Evolutionary conservation across 2,329 filamentous ascomycete genomes (phyloP).

Genomic region (Ploettnerulaceae sp.): DNA sequence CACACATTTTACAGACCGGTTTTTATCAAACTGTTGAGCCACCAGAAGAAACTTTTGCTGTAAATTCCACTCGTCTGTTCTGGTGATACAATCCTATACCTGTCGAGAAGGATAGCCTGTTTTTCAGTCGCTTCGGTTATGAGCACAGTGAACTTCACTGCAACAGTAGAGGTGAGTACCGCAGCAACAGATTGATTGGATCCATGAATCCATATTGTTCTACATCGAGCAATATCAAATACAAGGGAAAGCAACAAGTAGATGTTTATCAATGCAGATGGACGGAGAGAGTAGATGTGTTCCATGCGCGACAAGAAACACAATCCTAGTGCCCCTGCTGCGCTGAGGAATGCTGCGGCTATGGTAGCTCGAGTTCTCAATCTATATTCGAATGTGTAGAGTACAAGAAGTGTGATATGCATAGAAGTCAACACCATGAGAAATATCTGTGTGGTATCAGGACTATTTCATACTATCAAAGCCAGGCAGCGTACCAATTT

Average conservation of each 20-base stretch:
- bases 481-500: slow-evolving; percentile 26
- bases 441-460: too few relatives aligned
- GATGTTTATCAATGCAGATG: slow-evolving; percentile 24
- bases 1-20: too few relatives aligned
- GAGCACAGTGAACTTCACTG: slow-evolving; percentile 34
- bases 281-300: slow-evolving; percentile 25
- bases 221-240: slow-evolving; percentile 25
- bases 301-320: slow-evolving; percentile 25
- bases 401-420: slow-evolving; percentile 18
- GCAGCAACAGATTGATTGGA: slow-evolving; percentile 30
- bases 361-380: slow-evolving; percentile 19
- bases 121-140: slow-evolving; percentile 39
- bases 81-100: slow-evolving; percentile 33
- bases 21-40: slow-evolving; percentile 37
- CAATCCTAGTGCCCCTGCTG: slow-evolving; percentile 21
- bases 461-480: too few relatives aligned
- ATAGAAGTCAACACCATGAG: slow-evolving; percentile 22
- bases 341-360: slow-evolving; percentile 18
- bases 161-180: slow-evolving; percentile 36
- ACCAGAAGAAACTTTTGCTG: slow-evolving; percentile 37
- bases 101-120: slow-evolving; percentile 31
- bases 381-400: slow-evolving; percentile 9
- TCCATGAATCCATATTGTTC: slow-evolving; percentile 28
- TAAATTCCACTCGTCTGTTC: slow-evolving; percentile 39
- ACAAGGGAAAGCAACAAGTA: slow-evolving; percentile 28